phyloP scores from a whole-genome alignment of 148 eudicot genomes.

The Cornus kousa region DNA sequence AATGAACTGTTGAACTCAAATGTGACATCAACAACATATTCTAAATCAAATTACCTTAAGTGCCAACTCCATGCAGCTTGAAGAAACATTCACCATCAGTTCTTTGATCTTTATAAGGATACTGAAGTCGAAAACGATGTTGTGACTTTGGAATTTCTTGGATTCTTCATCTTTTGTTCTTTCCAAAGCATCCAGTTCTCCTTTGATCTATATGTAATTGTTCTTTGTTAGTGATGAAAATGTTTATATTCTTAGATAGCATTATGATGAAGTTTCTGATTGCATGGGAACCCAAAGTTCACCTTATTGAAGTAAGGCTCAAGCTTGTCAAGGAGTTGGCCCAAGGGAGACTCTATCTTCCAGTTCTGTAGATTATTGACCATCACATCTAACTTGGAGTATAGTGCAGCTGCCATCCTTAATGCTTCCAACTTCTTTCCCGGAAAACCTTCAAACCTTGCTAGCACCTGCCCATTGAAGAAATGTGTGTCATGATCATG shows the following conservation, averaged over 20 bases:
- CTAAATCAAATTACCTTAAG: slow-evolving; percentile 50
- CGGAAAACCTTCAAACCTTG: slow-evolving; percentile 90
- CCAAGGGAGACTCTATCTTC: slow-evolving; percentile 70
- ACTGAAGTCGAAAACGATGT: slow-evolving; percentile 80
- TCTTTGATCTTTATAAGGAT: slow-evolving; percentile 79
- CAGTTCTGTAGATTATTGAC: slow-evolving; percentile 62
- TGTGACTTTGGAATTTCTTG: slow-evolving; percentile 81
- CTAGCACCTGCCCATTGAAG: slow-evolving; percentile 49
- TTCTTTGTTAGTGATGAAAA: slow-evolving; percentile 9
- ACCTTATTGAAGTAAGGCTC: slow-evolving; percentile 95
- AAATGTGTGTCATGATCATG: background rate
- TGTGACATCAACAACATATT: background rate
- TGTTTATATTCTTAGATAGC: background rate
- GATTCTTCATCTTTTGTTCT: slow-evolving; percentile 90
- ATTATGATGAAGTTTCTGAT: background rate
- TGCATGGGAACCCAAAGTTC: background rate
- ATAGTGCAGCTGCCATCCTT: slow-evolving; percentile 86
- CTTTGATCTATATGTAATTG: slow-evolving; percentile 54
- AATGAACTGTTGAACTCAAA: background rate
- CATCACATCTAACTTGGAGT: slow-evolving; percentile 62
- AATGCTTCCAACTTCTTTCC: slow-evolving; percentile 79
- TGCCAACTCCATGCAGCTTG: slow-evolving; percentile 92
- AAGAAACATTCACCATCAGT: slow-evolving; percentile 87
- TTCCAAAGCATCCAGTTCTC: slow-evolving; percentile 73
- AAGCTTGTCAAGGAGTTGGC: slow-evolving; percentile 66